Conservation (phyloP, 768 basidiomycete species). For the Tephrocybe sp. region DNA sequence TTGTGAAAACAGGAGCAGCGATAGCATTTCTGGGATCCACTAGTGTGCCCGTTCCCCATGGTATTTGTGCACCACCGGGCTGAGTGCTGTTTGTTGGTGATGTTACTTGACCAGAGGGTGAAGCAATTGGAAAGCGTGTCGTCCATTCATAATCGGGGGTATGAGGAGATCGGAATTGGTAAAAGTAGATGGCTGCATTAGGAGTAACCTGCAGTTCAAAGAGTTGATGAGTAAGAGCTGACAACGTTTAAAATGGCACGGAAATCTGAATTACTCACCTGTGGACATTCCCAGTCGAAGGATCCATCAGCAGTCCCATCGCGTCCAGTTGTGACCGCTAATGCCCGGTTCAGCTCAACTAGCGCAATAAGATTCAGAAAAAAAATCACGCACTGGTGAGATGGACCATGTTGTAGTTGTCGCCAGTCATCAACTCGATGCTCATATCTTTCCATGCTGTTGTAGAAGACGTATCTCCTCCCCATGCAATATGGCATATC, state of each 20-base stretch:
- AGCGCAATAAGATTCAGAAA: not conserved
- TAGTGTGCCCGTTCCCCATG: conserved; percentile 68
- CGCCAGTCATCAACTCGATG: conserved; percentile 80
- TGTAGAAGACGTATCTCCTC: conserved; percentile 46
- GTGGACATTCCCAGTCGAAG: conserved; percentile 62
- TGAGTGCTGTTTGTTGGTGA: conserved; percentile 54
- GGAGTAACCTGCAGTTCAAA: conserved; percentile 68
- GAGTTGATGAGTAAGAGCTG: not conserved
- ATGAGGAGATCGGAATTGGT: conserved; percentile 63
- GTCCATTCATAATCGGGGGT: conserved; percentile 59
- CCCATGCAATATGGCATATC: conserved; percentile 63
- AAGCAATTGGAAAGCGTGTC: conserved; percentile 75
- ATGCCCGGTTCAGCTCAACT: not conserved
- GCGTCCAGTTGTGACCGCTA: conserved; percentile 58
- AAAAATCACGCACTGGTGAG: conserved; percentile 58
- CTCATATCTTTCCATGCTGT: conserved; percentile 69
- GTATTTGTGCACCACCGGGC: conserved; percentile 50
- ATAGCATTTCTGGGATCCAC: conserved; percentile 39
- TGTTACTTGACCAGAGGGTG: conserved; percentile 41
- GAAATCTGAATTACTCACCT: conserved; percentile 28
- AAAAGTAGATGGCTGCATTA: conserved; percentile 77
- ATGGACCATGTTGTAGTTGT: conserved; percentile 67
- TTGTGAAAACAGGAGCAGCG: conserved; percentile 29
- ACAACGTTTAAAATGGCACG: not conserved
- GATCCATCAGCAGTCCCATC: conserved; percentile 59